Evolutionary conservation across 495 filamentous ascomycete species (phyloP), one percentile per base, ranked within the genome.

Genomic region (Podospora tetraspora): DNA sequence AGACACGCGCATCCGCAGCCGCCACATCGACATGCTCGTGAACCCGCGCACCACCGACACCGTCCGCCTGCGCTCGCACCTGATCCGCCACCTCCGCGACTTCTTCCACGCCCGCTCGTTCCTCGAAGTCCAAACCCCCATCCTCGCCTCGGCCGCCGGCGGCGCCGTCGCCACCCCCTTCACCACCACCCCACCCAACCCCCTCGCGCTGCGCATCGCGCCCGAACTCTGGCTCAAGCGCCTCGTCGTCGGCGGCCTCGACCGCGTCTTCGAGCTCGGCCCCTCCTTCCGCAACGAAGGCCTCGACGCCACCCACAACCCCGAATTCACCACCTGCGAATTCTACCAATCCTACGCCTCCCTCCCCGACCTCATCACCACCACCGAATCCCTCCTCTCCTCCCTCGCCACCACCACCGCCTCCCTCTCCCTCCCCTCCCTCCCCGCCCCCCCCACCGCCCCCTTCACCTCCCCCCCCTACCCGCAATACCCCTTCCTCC

Each of bases 151-250:
- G 27, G 81, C 84, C 56, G 91, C 92, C 13, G 89, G 92, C 66
- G 95, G 95, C 30, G 95, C 95, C 22, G 83, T 87, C 59, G 95
- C 95, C 34, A 88, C 91, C 37, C 92, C 95, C 6, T 99, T 99
- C 75, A 80, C 85, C 63, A 97, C 93, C 0, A 87, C 92, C 3
- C 89, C 86, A 3, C 91, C 87, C 23, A 88, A 85, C 57, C 78
- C 86, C 68, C 79, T 99, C 22, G 84, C 90, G 12, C 79, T 98
- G 67, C 76, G 95, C 75, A 87, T 99, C 61, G 95, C 95, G 9
- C 96, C 95, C 1, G 95, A 99, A 76, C 82, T 99, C 30, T 96
- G 94, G 80, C 88, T 99, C 69, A 99, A 99, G 87, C 90, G 92
- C 84, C 85, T 99, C 61, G 90, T 98, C 25, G 93, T 98, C 21